phyloP scores from a whole-genome alignment of 768 basidiomycete genomes.

The Xerocomellus intermedius region DNA sequence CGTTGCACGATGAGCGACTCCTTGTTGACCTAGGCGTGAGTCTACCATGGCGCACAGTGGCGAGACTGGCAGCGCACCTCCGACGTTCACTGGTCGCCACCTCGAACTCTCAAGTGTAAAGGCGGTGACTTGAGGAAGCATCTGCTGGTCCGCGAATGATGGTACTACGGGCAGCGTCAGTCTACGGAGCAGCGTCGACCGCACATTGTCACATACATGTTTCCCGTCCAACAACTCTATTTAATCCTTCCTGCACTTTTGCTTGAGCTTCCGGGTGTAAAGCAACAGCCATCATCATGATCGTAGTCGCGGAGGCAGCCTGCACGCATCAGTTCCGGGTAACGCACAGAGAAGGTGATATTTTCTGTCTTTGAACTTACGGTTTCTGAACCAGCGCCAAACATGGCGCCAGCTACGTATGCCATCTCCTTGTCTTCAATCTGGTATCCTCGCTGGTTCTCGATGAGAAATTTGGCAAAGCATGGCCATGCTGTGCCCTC shows the following conservation, averaged over 20 bases:
- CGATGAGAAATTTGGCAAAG: conserved; percentile 2
- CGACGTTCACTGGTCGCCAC: conserved; percentile 2
- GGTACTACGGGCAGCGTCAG: background rate
- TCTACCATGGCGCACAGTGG: background rate
- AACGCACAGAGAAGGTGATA: background rate
- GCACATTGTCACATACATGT: conserved; percentile 1
- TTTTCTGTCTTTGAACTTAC: background rate
- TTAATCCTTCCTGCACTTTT: conserved; percentile 5
- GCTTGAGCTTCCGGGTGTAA: conserved; percentile 5
- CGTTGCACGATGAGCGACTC: conserved; percentile 5
- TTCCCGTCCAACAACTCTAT: conserved; percentile 2
- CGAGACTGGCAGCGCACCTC: background rate
- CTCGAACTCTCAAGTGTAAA: conserved; percentile 2
- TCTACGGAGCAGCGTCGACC: too few relatives aligned
- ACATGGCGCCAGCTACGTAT: conserved; percentile 9
- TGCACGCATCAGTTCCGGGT: background rate
- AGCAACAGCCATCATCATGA: conserved; percentile 8
- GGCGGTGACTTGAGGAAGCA: conserved; percentile 2
- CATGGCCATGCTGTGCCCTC: conserved; percentile 3
- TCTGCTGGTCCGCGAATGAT: background rate
- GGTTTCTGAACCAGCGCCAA: conserved; percentile 12
- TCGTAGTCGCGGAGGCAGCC: conserved; percentile 10
- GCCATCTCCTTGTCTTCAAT: background rate
- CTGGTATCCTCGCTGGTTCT: background rate
- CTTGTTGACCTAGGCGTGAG: background rate